A percentile compares a stretch with the other conserved stretches of the same genome.
Evolutionary conservation across 371 early-diverging fungal genomes (phyloP).

Genomic region (Cladochytrium tenue): DNA sequence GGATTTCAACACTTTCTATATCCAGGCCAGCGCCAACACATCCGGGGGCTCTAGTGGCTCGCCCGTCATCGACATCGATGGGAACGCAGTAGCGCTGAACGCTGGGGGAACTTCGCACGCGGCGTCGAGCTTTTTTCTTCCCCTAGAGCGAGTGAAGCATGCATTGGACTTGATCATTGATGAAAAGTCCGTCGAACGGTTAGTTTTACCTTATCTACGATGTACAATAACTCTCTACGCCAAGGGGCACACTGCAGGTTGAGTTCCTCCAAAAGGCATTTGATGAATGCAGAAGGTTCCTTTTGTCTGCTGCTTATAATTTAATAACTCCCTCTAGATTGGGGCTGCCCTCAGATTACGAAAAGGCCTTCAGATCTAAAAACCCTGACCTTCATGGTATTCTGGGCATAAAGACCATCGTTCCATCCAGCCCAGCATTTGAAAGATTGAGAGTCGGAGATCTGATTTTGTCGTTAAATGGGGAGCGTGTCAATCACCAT

Average conservation of each 20-base stretch:
- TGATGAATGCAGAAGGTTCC: conserved; percentile 73
- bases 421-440: conserved; percentile 40
- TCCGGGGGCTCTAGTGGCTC: conserved; percentile 67
- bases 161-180: conserved; percentile 73
- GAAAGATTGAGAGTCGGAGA: conserved; percentile 68
- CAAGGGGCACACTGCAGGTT: conserved; percentile 49
- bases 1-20: conserved; percentile 45
- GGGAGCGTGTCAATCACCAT: conserved; percentile 71
- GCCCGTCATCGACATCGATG: conserved; percentile 89
- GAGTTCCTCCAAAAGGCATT: conserved; percentile 66
- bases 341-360: conserved; percentile 17
- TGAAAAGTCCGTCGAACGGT: conserved; percentile 63
- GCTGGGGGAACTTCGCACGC: conserved; percentile 67
- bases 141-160: conserved; percentile 71
- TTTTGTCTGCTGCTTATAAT: no score
- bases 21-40: conserved; percentile 50
- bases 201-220: conserved; percentile 88
- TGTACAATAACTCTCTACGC: no score
- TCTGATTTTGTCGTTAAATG: conserved; percentile 77
- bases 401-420: conserved; percentile 3
- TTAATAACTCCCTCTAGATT: no score
- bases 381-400: neutral
- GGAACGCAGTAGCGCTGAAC: conserved; percentile 85
- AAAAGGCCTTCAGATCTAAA: neutral
- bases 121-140: conserved; percentile 90